These are phyloP conservation scores for Pholiota microspora DNA, from an alignment of 768 basidiomycete species.

Conservation along the genomic window DNA sequence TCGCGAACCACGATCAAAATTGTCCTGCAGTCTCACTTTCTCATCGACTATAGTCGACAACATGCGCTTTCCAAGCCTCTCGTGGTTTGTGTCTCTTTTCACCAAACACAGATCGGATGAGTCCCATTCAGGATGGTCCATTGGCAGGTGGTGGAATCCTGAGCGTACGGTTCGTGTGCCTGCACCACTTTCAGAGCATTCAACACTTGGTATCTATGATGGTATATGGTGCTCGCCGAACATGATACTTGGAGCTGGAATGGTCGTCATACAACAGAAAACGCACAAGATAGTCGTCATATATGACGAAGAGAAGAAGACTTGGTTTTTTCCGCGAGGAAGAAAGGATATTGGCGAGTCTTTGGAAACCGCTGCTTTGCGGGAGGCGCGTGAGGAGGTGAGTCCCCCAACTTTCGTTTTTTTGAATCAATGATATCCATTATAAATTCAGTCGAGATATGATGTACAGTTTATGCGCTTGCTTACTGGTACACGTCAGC, in stretches of 20 bases:
- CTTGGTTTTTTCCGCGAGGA: constrained; percentile 65
- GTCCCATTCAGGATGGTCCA: too few species aligned
- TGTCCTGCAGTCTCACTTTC: too few species aligned
- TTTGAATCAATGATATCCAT: not conserved
- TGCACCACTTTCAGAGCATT: too few species aligned
- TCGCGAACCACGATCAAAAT: too few species aligned
- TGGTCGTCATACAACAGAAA: constrained; percentile 64
- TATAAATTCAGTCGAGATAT: not conserved
- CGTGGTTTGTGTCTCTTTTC: too few species aligned
- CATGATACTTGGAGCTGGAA: constrained; percentile 59
- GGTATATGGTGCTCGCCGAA: constrained; percentile 47
- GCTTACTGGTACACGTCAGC: not conserved
- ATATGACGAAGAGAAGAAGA: constrained; percentile 31
- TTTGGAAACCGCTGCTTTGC: constrained; percentile 53
- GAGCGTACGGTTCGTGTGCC: too few species aligned
- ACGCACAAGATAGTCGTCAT: constrained; percentile 54
- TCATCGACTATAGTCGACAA: too few species aligned
- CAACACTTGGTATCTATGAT: too few species aligned
- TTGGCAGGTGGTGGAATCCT: too few species aligned
- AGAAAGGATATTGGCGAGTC: constrained; percentile 67
- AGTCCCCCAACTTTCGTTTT: too few species aligned
- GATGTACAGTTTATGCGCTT: not conserved
- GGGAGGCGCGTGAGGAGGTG: constrained; percentile 72
- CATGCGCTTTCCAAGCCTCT: too few species aligned
- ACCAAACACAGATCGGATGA: too few species aligned